Evolutionary conservation across 2,329 filamentous ascomycete genomes (phyloP), one percentile per base, ranked within the genome.

Genomic region (Trichoderma hamatum): DNA sequence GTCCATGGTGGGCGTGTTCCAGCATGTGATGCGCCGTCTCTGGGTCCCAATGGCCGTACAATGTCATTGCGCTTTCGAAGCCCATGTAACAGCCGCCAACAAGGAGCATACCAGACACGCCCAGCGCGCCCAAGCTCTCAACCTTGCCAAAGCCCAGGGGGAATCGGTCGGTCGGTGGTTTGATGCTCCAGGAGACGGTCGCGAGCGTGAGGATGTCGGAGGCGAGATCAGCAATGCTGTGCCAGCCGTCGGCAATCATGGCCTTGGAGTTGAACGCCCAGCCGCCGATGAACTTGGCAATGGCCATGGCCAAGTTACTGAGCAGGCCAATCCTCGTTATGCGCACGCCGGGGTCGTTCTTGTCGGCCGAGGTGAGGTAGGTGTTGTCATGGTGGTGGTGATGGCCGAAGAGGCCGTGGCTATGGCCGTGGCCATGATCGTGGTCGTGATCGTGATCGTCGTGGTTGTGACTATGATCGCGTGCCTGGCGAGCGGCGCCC

Each of bases 71-170:
- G 75, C 90, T 92, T 80, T 92, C 91, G 81, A 91, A 88, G 72
- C 94, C 94, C 91, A 99, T 98, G 79, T 96, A 94, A 71, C 97
- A 82, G 62, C 96, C 96, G 71, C 96, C 96, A 59, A 90, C 89
- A 2, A 99, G 86, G 74, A 99, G 84, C 82, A 99, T 92, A 72
- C 94, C 90, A 74, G 94, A 97, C 39, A 99, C 96, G 19, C 95
- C 96, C 70, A 99, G 83, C 26, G 94, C 96, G 24, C 96, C 96
- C 77, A 99, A 82, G 75, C 94, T 97, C 84, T 99, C 96, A n/a
- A 99, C 88, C 83, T 99, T 99, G 77, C 96, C 96, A 78, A 97
- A 99, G 1, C 96, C 96, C 75, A 90, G 89, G 2, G 96, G 96
- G 77, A 97, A 99, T 51, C 87, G 87, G 67, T 91, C 86, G 13